Evolutionary conservation across 2,329 filamentous ascomycete species (phyloP), one percentile per base, ranked within the genome.

Genomic region (Talaromyces amestolkiae): DNA sequence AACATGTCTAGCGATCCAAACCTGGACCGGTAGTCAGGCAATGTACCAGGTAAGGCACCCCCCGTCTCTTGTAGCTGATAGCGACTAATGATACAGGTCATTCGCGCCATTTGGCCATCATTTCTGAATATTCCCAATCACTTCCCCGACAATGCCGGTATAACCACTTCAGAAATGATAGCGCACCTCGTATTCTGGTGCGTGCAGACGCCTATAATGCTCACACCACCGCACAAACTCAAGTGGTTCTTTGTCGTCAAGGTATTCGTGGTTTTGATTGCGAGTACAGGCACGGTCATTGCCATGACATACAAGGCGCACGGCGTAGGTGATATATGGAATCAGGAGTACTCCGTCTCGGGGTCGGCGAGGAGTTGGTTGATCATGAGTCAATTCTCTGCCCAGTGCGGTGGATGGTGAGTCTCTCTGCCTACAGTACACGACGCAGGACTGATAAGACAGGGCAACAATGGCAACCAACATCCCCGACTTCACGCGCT

Each of bases 201-300:
- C 15, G 66, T 77, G 27, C 76, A 78, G 66, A 68, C 77, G 19
- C 76, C 78, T 0, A 72, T 78, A n/a, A 71, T 79, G 3, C 74
- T 72, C 65, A 76, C 77, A 66, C 76, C 75, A 43, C 70, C 75
- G 2, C 72, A 78, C 53, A 77, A 76, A 22, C 68, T 75, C 17
- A 66, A 70, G 9, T 69, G 67, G 43, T 69, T 76, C 51, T 76
- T 75, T 61, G 69, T 70, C 11, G 64, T 68, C 43, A 75, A 74
- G 61, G 66, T 24, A 2, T 68, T 81, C 35, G 76, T 77, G 8
- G 79, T 86, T 15, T 84, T 85, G 9, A 73, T 84, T 17, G 82
- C 83, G 1, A 85, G 84, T 64, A 78, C 88, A 58, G 85, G 81
- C 2, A 85, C 85, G 39, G 80, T 88, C 71, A 83, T 85, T 58